Conservation (phyloP, 78 protist genomes). For the Polysphondylium violaceum region DNA sequence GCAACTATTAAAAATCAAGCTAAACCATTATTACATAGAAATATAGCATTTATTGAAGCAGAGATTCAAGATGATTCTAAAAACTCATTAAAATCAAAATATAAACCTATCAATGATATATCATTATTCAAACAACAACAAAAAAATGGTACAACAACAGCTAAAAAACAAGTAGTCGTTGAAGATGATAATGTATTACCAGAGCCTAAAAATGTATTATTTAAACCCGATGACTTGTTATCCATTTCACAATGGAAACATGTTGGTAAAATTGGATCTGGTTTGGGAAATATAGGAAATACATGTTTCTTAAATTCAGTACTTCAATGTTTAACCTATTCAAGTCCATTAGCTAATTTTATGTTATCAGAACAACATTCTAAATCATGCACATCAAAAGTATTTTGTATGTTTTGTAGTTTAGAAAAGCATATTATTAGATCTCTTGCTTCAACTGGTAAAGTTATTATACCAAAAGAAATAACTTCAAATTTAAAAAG, state of each 20-base stretch:
- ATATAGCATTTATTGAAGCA: slow-evolving; percentile 48
- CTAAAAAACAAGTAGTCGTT: background rate
- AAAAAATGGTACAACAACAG: slow-evolving; percentile 15
- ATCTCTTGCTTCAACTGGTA: background rate
- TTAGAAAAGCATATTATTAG: slow-evolving; percentile 36
- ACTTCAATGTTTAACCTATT: slow-evolving; percentile 93
- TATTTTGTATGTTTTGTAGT: slow-evolving; percentile 80
- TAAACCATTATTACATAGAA: slow-evolving; percentile 49
- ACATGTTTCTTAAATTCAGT: slow-evolving; percentile 96
- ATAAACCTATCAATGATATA: slow-evolving; percentile 51
- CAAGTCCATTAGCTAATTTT: slow-evolving; percentile 88
- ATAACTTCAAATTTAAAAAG: slow-evolving; percentile 54
- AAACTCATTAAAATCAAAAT: slow-evolving; percentile 27
- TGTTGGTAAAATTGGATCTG: slow-evolving; percentile 49
- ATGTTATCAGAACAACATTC: slow-evolving; percentile 70
- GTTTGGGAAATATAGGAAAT: slow-evolving; percentile 91
- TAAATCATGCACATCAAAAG: background rate
- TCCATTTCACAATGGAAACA: slow-evolving; percentile 37
- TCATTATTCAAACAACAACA: background rate
- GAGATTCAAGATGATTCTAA: slow-evolving; percentile 28
- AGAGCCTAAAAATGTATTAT: slow-evolving; percentile 50
- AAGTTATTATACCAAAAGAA: slow-evolving; percentile 44
- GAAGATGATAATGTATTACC: slow-evolving; percentile 56
- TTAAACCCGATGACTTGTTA: background rate
- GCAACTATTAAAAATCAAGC: slow-evolving; percentile 1